These are phyloP conservation scores for Madurella mycetomatis DNA, from an alignment of 2,329 filamentous ascomycete genomes.

Conservation along the genomic window DNA sequence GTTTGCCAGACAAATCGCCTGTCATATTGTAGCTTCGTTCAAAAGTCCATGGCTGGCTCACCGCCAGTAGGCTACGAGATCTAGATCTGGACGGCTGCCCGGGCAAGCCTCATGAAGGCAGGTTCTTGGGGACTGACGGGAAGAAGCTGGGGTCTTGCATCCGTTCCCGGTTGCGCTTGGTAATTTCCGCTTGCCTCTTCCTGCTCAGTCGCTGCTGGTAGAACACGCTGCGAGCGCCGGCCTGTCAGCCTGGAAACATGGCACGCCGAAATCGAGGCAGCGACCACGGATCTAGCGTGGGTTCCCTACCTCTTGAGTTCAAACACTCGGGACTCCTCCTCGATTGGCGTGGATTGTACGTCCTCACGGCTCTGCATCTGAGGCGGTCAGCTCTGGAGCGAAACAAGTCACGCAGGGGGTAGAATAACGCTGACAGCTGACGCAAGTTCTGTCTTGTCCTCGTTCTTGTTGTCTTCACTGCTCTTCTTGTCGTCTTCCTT, in stretches of 20 bases:
- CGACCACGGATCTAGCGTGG: too few species aligned
- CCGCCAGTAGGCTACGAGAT: neutral
- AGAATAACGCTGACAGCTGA: neutral
- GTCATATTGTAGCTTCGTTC: too few species aligned
- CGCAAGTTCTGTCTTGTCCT: slow-evolving; percentile 28
- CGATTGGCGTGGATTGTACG: slow-evolving; percentile 5
- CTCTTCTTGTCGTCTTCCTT: slow-evolving; percentile 30
- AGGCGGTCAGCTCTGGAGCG: neutral
- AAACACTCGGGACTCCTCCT: slow-evolving; percentile 76
- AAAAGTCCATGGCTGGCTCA: neutral
- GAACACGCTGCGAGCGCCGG: slow-evolving; percentile 59
- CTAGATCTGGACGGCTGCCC: neutral
- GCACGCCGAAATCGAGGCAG: neutral
- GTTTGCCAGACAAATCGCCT: too few species aligned
- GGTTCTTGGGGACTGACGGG: slow-evolving; percentile 72
- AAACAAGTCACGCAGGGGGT: too few species aligned
- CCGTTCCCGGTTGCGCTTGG: slow-evolving; percentile 76
- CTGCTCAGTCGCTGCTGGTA: slow-evolving; percentile 80
- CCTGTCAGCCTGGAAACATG: neutral
- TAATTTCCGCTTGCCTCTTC: slow-evolving; percentile 70
- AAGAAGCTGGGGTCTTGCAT: slow-evolving; percentile 75
- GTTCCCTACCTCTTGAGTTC: slow-evolving; percentile 67
- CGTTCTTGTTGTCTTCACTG: slow-evolving; percentile 13
- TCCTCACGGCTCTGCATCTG: slow-evolving; percentile 23
- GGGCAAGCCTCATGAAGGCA: slow-evolving; percentile 32